Evolutionary conservation across 139 green algal genomes (phyloP).

Genomic region (Edaphochlamys debaryana): DNA sequence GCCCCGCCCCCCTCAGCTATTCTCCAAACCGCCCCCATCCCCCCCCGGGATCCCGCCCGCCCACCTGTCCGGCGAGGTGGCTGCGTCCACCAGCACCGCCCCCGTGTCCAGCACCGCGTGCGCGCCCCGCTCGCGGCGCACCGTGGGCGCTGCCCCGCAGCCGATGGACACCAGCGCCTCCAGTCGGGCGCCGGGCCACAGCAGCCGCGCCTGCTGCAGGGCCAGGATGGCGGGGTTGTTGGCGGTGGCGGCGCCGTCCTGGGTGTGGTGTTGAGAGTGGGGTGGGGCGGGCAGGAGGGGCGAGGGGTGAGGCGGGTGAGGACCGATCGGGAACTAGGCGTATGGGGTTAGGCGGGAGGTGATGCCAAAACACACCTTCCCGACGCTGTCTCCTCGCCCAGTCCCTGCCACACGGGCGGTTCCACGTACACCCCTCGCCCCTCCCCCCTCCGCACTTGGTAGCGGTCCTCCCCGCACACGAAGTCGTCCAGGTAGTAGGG

Average conservation of each 20-base stretch:
- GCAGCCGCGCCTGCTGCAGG: conserved; percentile 76
- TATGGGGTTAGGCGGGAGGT: too few species aligned
- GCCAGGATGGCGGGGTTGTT: conserved; percentile 95
- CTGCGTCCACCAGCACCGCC: conserved; percentile 64
- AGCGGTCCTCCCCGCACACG: conserved; percentile 74
- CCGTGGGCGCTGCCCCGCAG: conserved; percentile 69
- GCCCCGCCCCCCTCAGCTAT: too few species aligned
- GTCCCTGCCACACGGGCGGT: too few species aligned
- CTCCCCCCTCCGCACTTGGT: conserved; percentile 48
- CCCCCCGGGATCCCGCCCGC: too few species aligned
- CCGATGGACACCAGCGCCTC: conserved; percentile 89
- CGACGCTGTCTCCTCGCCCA: too few species aligned
- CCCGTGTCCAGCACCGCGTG: conserved; percentile 60
- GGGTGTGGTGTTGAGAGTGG: conserved; percentile 3
- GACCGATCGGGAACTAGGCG: too few species aligned
- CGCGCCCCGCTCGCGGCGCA: conserved; percentile 32
- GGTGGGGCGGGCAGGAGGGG: too few species aligned
- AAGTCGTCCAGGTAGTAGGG: conserved; percentile 92
- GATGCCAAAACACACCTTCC: too few species aligned
- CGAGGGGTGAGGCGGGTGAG: too few species aligned
- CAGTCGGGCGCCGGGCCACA: conserved; percentile 87
- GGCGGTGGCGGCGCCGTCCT: conserved; percentile 91
- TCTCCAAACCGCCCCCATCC: too few species aligned
- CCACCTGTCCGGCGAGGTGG: conserved; percentile 55
- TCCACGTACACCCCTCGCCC: too few species aligned